Evolutionary conservation across 139 green algal genomes (phyloP).

Genomic region (Asterochloris erici): DNA sequence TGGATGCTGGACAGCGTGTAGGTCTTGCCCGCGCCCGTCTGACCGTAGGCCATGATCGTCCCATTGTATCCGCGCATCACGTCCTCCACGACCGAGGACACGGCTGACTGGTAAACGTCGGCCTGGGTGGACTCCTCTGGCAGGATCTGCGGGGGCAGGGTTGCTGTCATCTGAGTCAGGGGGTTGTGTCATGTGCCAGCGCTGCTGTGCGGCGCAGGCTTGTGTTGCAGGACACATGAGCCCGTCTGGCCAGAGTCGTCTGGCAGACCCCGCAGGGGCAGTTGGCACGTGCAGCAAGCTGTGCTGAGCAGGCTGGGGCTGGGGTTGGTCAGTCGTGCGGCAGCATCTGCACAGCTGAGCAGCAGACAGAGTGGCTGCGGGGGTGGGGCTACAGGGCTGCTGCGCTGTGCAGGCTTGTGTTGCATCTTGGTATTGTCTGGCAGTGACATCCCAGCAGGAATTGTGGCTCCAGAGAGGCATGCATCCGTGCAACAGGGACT

Average conservation of each 20-base stretch:
- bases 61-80: constrained; percentile 81
- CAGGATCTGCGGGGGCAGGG: constrained; percentile 40
- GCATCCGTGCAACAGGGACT: neutral
- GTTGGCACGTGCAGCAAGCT: no score
- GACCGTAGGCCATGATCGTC: constrained; percentile 80
- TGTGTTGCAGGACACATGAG: neutral
- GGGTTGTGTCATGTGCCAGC: neutral
- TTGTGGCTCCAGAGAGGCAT: neutral
- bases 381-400: no score
- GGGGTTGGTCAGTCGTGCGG: no score
- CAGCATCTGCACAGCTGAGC: no score
- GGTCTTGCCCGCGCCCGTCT: constrained; percentile 79
- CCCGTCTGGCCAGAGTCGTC: neutral
- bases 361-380: no score
- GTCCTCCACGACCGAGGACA: constrained; percentile 61
- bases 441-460: neutral
- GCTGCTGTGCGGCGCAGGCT: neutral
- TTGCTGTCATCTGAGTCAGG: neutral
- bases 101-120: constrained; percentile 67
- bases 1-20: constrained; percentile 71
- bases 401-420: neutral
- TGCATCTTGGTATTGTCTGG: no score
- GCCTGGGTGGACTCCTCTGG: constrained; percentile 44
- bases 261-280: neutral
- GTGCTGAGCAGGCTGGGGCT: no score